A percentile compares a stretch with the other conserved stretches of the same genome.
Evolutionary conservation across 768 basidiomycete species (phyloP).

Genomic region (Pisolithus orientalis): DNA sequence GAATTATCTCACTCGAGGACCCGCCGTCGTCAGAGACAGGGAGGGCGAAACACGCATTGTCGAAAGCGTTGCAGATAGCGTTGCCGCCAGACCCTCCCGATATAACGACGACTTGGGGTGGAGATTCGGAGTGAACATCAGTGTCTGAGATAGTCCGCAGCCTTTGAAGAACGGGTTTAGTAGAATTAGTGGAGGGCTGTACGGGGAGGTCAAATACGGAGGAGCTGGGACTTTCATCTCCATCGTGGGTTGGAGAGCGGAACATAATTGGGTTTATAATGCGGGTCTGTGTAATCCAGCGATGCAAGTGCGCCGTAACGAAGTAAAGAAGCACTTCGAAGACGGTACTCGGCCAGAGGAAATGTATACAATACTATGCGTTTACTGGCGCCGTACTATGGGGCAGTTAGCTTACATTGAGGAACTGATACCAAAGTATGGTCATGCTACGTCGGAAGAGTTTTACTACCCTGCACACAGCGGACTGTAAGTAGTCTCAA

Average conservation of each 20-base stretch:
- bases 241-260: conserved; percentile 2
- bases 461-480: too few species aligned
- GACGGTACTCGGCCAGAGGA: too few species aligned
- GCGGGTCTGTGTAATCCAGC: not conserved
- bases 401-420: too few species aligned
- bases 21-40: conserved; percentile 97
- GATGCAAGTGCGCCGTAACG: too few species aligned
- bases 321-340: too few species aligned
- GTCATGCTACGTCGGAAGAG: too few species aligned
- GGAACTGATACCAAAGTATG: too few species aligned
- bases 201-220: conserved; percentile 71
- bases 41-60: conserved; percentile 70
- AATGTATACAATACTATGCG: too few species aligned
- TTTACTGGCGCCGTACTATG: too few species aligned
- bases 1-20: conserved; percentile 90
- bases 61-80: conserved; percentile 82
- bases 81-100: conserved; percentile 97
- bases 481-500: too few species aligned
- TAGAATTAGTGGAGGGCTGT: conserved; percentile 24
- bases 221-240: conserved; percentile 52
- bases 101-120: conserved; percentile 61
- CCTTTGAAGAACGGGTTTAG: conserved; percentile 14
- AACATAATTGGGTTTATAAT: conserved; percentile 3
- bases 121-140: conserved; percentile 1
- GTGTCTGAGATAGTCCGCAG: conserved; percentile 4